These are phyloP conservation scores for Pneumocystis oryctolagi DNA, from an alignment of 1,139 yeast species.

Conservation along the genomic window DNA sequence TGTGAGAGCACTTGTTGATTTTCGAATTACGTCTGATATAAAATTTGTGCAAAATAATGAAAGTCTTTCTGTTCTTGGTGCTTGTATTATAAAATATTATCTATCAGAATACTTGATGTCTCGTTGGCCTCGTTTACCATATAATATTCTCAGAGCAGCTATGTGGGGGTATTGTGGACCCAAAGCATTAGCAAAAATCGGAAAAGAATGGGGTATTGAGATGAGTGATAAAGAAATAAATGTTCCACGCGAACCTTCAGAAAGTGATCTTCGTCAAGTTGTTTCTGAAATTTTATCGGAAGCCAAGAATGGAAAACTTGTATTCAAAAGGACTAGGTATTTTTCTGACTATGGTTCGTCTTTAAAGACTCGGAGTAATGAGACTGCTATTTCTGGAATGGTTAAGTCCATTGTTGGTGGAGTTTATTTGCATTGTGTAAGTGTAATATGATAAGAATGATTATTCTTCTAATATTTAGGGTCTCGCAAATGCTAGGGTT, in stretches of 20 bases:
- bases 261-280: slow-evolving; percentile 2
- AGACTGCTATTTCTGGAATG: slow-evolving; percentile 33
- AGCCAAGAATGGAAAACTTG: slow-evolving; percentile 8
- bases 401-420: slow-evolving; percentile 65
- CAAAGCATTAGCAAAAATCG: slow-evolving; percentile 47
- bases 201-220: slow-evolving; percentile 75
- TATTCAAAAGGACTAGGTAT: slow-evolving; percentile 20
- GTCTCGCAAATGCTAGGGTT: slow-evolving; percentile 43
- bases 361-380: neutral
- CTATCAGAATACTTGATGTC: slow-evolving; percentile 58
- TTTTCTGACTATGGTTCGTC: slow-evolving; percentile 15
- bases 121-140: slow-evolving; percentile 80
- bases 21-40: slow-evolving; percentile 28
- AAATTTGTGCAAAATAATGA: slow-evolving; percentile 43
- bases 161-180: slow-evolving; percentile 59
- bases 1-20: slow-evolving; percentile 11
- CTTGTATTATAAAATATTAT: slow-evolving; percentile 58
- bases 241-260: slow-evolving; percentile 22
- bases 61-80: slow-evolving; percentile 72
- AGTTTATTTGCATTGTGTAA: slow-evolving; percentile 18
- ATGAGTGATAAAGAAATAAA: slow-evolving; percentile 26
- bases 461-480: slow-evolving; percentile 35
- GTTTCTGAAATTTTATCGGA: neutral
- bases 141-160: slow-evolving; percentile 57
- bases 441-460: neutral